Percentiles rank a stretch among this genome's conserved stretches.
Conservation (phyloP, 441 rosid species). For the Jatropha podagrica region DNA sequence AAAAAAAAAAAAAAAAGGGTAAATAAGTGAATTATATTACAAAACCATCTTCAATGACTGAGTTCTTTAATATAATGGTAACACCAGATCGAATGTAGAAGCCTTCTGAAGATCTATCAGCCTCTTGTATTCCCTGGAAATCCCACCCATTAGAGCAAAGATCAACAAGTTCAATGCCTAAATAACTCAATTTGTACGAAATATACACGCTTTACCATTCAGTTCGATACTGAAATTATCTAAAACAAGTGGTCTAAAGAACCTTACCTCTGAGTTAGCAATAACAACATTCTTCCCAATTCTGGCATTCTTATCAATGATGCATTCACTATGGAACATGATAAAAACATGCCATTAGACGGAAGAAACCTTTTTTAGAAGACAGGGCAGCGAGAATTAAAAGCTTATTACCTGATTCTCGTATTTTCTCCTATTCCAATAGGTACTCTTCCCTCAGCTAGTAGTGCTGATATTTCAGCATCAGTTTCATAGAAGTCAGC, state of each 20-base stretch:
- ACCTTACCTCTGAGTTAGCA: slow-evolving; percentile 74
- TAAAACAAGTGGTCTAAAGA: slow-evolving; percentile 4
- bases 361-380: not conserved
- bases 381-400: not conserved
- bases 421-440: slow-evolving; percentile 87
- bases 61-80: slow-evolving; percentile 62
- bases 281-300: slow-evolving; percentile 85
- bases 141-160: not conserved
- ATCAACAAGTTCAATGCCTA: not conserved
- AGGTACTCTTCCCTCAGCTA: slow-evolving; percentile 77
- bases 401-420: slow-evolving; percentile 55
- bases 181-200: not conserved
- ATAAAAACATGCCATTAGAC: not conserved
- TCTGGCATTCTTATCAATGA: slow-evolving; percentile 92
- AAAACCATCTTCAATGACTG: slow-evolving; percentile 59
- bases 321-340: slow-evolving; percentile 65
- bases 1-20: slow-evolving; percentile 21
- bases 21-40: slow-evolving; percentile 45
- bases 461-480: slow-evolving; percentile 54
- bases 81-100: slow-evolving; percentile 88
- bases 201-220: not conserved
- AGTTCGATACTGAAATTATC: not conserved
- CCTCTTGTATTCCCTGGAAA: slow-evolving; percentile 83
- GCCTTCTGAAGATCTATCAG: slow-evolving; percentile 79
- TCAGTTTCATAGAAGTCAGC: slow-evolving; percentile 91